Conservation (phyloP, 345 rosid genomes). For the Murraya koenigii region DNA sequence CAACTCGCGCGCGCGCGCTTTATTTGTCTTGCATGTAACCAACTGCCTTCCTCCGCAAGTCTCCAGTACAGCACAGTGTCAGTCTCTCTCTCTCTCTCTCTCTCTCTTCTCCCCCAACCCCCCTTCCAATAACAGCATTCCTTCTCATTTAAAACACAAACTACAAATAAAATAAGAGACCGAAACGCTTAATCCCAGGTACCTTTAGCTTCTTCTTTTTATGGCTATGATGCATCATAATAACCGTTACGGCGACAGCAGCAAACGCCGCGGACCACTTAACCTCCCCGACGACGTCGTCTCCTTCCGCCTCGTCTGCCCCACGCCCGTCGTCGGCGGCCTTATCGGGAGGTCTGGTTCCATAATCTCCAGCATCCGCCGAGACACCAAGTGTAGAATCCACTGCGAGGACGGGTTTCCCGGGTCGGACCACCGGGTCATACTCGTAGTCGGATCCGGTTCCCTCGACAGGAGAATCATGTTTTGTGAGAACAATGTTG, state of each 20-base stretch:
- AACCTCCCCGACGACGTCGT: constrained; percentile 20
- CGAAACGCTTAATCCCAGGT: too few relatives aligned
- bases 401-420: constrained; percentile 33
- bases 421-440: constrained; percentile 42
- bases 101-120: too few relatives aligned
- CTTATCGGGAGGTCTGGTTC: constrained; percentile 40
- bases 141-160: too few relatives aligned
- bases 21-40: background rate
- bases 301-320: constrained; percentile 42
- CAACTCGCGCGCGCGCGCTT: background rate
- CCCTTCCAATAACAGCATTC: too few relatives aligned
- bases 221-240: background rate
- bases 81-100: too few relatives aligned
- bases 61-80: background rate
- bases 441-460: constrained; percentile 38
- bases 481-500: constrained; percentile 15
- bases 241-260: constrained; percentile 1
- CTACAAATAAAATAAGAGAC: too few relatives aligned
- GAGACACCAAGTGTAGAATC: constrained; percentile 36
- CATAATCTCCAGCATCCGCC: constrained; percentile 28
- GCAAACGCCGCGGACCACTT: constrained; percentile 10
- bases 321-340: constrained; percentile 34
- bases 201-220: too few relatives aligned
- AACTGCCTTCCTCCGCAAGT: background rate
- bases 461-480: constrained; percentile 26